Evolutionary conservation across 2,329 filamentous ascomycete species (phyloP), one percentile per base, ranked within the genome.

Genomic region (Elsinoe necatrix): DNA sequence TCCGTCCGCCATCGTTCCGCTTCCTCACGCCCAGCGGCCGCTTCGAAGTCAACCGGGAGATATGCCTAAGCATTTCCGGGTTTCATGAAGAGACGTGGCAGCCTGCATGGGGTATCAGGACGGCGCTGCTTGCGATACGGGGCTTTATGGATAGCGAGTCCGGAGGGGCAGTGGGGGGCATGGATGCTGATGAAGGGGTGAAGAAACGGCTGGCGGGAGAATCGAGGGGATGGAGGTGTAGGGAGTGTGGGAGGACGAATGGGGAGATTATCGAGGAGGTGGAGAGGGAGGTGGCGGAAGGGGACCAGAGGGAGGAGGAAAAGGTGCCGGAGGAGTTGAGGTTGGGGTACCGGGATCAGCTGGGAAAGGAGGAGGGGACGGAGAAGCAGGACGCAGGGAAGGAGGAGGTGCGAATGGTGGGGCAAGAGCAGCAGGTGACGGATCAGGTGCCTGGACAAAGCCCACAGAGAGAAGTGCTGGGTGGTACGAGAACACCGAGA

Each of bases 61-160:
- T 98, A 64, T 98, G 93, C 68, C 82, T 98, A 14, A 89, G 83
- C 65, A 98, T 97, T 66, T 88, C 83, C 54, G 92, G 91, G 1
- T 92, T 96, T 72, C 93, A 98, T 73, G 93, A 97, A 71, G 93
- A 97, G 75, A 95, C 89, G 14, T 98, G 93, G 93, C 92, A 96
- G 78, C 93, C 93, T 0, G 93, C 93, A 0, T 98, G 93, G 93
- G 93, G 93, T 0, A 86, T 98, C 8, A 80, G 93, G 59, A 97
- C 93, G 3, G 92, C 93, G 14, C 74, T 98, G 57, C 77, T 83
- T 3, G 83, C 83, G 4, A 82, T 97, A 50, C 76, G 93, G 56
- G 86, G 82, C 63, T 96, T 96, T 71, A 97, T 98, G 90, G 90
- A 95, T 69, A 91, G 86, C 2, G 88, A 92, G 63, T 84, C 87